Percentiles rank a stretch among this genome's conserved stretches.
Conservation (phyloP, 805 yeast genomes). For the Ogataea methanolica region DNA sequence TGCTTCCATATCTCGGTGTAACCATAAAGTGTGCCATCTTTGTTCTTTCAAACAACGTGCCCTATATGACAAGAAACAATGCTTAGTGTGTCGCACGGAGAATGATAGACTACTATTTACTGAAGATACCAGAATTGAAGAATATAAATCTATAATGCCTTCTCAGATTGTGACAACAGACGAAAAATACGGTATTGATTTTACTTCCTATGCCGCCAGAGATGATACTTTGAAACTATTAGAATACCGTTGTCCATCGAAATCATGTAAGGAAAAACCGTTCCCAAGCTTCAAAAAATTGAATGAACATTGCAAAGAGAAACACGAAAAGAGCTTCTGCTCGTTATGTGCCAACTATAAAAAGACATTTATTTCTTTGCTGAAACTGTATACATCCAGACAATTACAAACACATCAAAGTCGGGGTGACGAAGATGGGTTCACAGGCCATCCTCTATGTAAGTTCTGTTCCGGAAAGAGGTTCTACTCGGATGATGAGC, state of each 20-base stretch:
- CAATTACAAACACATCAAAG: constrained; percentile 67
- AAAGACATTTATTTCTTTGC: constrained; percentile 71
- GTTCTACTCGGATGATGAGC: constrained; percentile 86
- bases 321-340: constrained; percentile 65
- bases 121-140: constrained; percentile 37
- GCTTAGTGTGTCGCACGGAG: constrained; percentile 82
- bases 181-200: constrained; percentile 50
- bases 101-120: constrained; percentile 55
- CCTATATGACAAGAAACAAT: constrained; percentile 63
- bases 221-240: constrained; percentile 48
- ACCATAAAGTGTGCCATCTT: constrained; percentile 75
- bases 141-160: constrained; percentile 27
- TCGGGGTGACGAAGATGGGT: constrained; percentile 73
- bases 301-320: constrained; percentile 58
- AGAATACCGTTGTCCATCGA: constrained; percentile 50
- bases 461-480: constrained; percentile 68
- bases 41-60: constrained; percentile 85
- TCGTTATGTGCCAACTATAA: constrained; percentile 73
- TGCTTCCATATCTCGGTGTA: constrained; percentile 76
- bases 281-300: constrained; percentile 51
- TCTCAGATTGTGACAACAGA: constrained; percentile 21
- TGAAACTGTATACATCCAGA: constrained; percentile 53
- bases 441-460: constrained; percentile 87
- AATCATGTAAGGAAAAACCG: constrained; percentile 19
- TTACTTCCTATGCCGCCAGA: constrained; percentile 49